Evolutionary conservation across 345 rosid genomes (phyloP).

Genomic region (Brassica carinata): DNA sequence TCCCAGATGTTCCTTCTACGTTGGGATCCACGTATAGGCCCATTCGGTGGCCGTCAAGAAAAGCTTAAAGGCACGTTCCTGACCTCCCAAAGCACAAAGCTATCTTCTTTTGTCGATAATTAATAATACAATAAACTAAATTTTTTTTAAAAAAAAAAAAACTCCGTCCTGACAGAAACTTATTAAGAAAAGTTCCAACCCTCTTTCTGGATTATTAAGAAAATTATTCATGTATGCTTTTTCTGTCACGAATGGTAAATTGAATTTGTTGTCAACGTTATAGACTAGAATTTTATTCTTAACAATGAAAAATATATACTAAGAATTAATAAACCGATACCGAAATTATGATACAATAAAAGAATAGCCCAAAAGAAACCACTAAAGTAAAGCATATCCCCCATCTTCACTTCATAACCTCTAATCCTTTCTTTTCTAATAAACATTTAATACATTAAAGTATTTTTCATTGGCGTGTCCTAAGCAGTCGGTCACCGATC

Average conservation of each 20-base stretch:
- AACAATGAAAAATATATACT: neutral
- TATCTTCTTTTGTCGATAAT: conserved; percentile 4
- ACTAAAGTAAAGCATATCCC: conserved; percentile 4
- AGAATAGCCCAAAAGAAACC: conserved; percentile 26
- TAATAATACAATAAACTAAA: neutral
- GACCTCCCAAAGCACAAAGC: conserved; percentile 12
- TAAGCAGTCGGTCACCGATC: conserved; percentile 63
- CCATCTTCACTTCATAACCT: neutral
- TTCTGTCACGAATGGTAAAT: neutral
- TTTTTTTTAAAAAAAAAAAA: neutral
- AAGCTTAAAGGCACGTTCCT: conserved; percentile 32
- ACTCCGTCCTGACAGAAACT: neutral
- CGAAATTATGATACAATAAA: conserved; percentile 31
- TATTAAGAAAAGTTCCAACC: neutral
- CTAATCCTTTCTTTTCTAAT: neutral
- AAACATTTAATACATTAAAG: neutral
- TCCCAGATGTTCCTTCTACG: neutral
- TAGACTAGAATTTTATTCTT: neutral
- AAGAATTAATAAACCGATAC: conserved; percentile 19
- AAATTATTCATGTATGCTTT: neutral
- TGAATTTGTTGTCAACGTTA: neutral
- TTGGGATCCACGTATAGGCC: conserved; percentile 21
- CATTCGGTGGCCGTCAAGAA: conserved; percentile 23
- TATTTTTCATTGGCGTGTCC: conserved; percentile 60
- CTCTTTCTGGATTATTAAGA: neutral